A percentile compares a stretch with the other conserved stretches of the same genome.
Evolutionary conservation across 768 basidiomycete genomes (phyloP).

Genomic region (Leccinum rimulosum): DNA sequence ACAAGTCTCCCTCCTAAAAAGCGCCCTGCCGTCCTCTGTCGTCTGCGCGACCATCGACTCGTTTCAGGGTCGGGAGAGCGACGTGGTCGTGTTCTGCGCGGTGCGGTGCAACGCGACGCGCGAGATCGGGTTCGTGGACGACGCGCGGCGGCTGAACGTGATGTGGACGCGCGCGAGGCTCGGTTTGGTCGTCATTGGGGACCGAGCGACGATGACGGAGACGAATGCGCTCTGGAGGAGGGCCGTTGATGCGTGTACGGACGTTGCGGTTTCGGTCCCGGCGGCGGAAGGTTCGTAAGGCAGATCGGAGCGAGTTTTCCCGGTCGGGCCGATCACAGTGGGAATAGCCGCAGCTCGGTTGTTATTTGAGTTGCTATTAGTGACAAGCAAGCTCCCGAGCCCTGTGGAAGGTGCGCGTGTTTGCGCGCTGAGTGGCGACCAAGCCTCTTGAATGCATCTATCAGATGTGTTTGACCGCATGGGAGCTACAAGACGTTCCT

Average conservation of each 20-base stretch:
- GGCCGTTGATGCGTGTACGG: constrained; percentile 38
- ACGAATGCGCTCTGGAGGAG: constrained; percentile 49
- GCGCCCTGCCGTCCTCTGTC: constrained; percentile 29
- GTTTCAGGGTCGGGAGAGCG: constrained; percentile 68
- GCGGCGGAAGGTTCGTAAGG: no score
- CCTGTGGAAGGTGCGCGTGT: no score
- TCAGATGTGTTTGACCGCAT: background rate
- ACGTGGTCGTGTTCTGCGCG: constrained; percentile 63
- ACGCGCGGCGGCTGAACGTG: constrained; percentile 61
- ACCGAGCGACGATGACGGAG: constrained; percentile 46
- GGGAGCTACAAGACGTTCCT: background rate
- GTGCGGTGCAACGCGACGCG: constrained; percentile 58
- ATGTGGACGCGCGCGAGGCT: constrained; percentile 67
- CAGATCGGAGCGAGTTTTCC: no score
- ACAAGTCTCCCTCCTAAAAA: constrained; percentile 48
- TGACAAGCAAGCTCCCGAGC: no score
- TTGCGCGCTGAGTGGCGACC: background rate
- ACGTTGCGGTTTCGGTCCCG: constrained; percentile 20
- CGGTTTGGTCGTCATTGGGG: constrained; percentile 60
- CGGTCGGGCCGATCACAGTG: no score
- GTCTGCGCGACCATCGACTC: constrained; percentile 34
- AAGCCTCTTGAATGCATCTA: background rate
- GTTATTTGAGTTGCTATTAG: no score
- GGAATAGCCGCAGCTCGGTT: no score
- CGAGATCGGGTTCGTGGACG: constrained; percentile 65